These are phyloP conservation scores for Ceriops zippeliana DNA, from an alignment of 345 rosid genomes.

Conservation along the genomic window DNA sequence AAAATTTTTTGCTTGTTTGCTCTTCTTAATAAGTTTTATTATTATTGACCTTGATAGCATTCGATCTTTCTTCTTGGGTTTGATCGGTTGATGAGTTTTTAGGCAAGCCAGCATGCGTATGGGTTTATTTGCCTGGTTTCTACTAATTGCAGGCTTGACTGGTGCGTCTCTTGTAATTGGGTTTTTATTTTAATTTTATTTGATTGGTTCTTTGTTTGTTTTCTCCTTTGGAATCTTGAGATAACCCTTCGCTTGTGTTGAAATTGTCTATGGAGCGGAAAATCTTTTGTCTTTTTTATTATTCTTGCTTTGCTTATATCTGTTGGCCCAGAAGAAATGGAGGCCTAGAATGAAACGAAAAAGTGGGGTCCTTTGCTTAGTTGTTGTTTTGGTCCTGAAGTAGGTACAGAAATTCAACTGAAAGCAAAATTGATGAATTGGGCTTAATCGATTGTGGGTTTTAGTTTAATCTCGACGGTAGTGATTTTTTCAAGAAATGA, in stretches of 20 bases:
- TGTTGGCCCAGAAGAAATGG: conserved; percentile 19
- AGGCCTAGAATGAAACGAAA: conserved; percentile 5
- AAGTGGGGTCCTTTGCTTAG: not conserved
- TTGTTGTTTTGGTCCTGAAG: not conserved
- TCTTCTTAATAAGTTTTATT: not conserved
- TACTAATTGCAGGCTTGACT: conserved; percentile 17
- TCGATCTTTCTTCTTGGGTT: conserved; percentile 4
- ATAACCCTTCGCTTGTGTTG: conserved; percentile 6
- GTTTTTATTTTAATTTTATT: not conserved
- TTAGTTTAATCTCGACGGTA: not conserved
- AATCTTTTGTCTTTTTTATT: not conserved
- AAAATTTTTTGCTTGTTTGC: not conserved
- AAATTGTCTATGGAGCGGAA: conserved; percentile 11
- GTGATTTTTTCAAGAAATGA: not conserved
- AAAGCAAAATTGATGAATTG: not conserved
- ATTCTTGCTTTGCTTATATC: conserved; percentile 1
- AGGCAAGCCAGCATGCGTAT: not conserved
- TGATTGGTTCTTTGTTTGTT: not conserved
- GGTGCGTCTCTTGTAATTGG: conserved; percentile 18
- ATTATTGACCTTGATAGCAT: not conserved
- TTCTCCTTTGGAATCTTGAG: conserved; percentile 13
- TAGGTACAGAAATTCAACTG: not conserved
- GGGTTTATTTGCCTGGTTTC: not conserved
- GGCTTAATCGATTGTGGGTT: not conserved
- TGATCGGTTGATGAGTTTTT: conserved; percentile 21